Evolutionary conservation across 495 filamentous ascomycete genomes (phyloP).

Genomic region (Penicillium waksmanii): DNA sequence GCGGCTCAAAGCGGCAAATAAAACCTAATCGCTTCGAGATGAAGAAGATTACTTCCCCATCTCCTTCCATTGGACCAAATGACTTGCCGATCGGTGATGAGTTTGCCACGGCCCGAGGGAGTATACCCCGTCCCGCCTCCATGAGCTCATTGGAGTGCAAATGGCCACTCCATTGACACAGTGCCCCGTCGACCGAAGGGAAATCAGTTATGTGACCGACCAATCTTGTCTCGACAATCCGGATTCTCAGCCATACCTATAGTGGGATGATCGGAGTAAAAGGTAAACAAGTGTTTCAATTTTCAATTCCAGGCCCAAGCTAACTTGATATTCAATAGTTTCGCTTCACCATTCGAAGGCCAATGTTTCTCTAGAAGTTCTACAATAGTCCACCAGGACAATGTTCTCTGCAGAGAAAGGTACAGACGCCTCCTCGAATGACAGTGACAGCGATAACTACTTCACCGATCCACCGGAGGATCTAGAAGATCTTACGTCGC

Average conservation of each 20-base stretch:
- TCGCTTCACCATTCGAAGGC: conserved; percentile 1
- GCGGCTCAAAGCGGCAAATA: background rate
- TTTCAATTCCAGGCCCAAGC: background rate
- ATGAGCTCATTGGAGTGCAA: conserved; percentile 21
- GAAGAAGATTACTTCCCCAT: background rate
- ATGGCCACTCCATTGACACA: conserved; percentile 8
- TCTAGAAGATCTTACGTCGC: background rate
- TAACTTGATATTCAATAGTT: background rate
- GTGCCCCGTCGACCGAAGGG: background rate
- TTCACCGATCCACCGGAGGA: conserved; percentile 6
- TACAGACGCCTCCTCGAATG: background rate
- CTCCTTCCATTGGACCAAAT: background rate
- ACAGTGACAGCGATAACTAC: conserved; percentile 5
- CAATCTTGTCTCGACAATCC: background rate
- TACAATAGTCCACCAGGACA: background rate
- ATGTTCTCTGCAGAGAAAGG: background rate
- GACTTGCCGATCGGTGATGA: background rate
- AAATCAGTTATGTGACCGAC: background rate
- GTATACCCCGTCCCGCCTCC: conserved; percentile 18
- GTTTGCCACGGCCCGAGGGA: background rate
- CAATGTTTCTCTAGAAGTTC: background rate
- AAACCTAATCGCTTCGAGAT: background rate
- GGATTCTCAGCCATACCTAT: background rate
- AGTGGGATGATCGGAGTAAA: background rate
- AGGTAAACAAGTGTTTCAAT: background rate